Base-by-base conservation (phyloP, 2,329 filamentous ascomycete genomes). In the Fusarium multiceps region DNA sequence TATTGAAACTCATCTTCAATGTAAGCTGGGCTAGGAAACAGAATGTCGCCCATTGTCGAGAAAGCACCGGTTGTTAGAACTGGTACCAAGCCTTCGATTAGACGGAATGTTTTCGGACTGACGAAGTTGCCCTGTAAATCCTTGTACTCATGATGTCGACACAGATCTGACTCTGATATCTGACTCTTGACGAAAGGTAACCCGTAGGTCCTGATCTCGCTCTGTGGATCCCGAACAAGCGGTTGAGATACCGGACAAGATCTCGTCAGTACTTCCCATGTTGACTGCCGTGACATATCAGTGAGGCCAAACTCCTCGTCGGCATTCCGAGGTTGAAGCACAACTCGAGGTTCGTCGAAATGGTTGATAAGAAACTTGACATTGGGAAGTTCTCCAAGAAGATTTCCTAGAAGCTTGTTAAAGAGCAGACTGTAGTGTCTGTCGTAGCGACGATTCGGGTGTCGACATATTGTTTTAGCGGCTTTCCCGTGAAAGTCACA, bases 1-100 rank as follows among this genome's bases (percentile, higher is more conserved):
- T 88, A 88, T 7, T 70, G 63, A 30, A 84, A 82, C 43, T 81
- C 77, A 3, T 75, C 18, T 61, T 82, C 78, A n/a, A 81, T 70
- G 63, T 88, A 88, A 2, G 82, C 82, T 0, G 86, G 81, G 46
- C 83, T 84, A 0, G 87, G 87, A 25, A 83, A 82, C 6, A 88
- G 62, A 1, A 89, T 82, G 43, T 88, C 86, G 20, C 80, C 79
- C 80, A 87, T 85, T 0, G 84, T 83, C 1, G 83, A 84, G 0
- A 78, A 79, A 0, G 80, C 72, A 3, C 82, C 83, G 0, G 79
- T 81, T 3, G 85, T 84, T 0, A 88, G 76, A 0, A 88, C 74
- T 0, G 86, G 86, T 1, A 85, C 79, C 1, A 78, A 30, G 0
- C 78, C 80, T 32, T 82, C 68, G 0, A 83, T 79, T 0, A 83